Conservation (phyloP, 1,284 basidiomycete genomes). For the Irpex sp. region DNA sequence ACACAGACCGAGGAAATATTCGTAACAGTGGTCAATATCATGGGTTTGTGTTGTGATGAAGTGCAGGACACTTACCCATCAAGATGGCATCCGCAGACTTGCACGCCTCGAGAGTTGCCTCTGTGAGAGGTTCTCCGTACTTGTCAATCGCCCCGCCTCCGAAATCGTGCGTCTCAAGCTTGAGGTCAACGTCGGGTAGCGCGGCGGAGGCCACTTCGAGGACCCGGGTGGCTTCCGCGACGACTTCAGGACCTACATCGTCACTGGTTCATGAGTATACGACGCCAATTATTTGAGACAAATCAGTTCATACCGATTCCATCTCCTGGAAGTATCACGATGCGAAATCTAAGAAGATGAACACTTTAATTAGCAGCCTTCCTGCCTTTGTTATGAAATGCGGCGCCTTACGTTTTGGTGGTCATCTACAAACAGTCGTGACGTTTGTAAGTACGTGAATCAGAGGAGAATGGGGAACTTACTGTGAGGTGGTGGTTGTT, state of each 20-base stretch:
- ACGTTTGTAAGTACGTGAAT: neutral
- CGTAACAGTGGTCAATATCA: neutral
- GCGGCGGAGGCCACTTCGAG: conserved; percentile 72
- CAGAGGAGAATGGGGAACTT: neutral
- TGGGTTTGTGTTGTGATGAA: neutral
- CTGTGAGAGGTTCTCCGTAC: conserved; percentile 80
- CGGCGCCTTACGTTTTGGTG: conserved; percentile 35
- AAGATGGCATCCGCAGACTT: conserved; percentile 89
- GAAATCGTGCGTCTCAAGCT: conserved; percentile 79
- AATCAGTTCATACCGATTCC: conserved; percentile 76
- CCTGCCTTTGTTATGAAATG: neutral
- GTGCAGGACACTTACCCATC: conserved; percentile 57
- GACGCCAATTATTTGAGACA: conserved; percentile 3
- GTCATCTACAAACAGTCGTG: conserved; percentile 21
- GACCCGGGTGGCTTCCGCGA: conserved; percentile 85
- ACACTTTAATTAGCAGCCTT: neutral
- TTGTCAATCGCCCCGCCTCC: conserved; percentile 95
- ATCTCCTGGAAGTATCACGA: conserved; percentile 92
- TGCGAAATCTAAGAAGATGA: conserved; percentile 59
- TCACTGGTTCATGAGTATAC: neutral
- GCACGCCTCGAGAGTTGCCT: conserved; percentile 84
- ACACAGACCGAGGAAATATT: conserved; percentile 7
- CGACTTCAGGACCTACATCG: conserved; percentile 84
- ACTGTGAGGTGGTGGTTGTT: neutral
- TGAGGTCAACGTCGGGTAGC: conserved; percentile 65